Conservation (phyloP, 2,329 filamentous ascomycete species). For the Didymella glomerata region DNA sequence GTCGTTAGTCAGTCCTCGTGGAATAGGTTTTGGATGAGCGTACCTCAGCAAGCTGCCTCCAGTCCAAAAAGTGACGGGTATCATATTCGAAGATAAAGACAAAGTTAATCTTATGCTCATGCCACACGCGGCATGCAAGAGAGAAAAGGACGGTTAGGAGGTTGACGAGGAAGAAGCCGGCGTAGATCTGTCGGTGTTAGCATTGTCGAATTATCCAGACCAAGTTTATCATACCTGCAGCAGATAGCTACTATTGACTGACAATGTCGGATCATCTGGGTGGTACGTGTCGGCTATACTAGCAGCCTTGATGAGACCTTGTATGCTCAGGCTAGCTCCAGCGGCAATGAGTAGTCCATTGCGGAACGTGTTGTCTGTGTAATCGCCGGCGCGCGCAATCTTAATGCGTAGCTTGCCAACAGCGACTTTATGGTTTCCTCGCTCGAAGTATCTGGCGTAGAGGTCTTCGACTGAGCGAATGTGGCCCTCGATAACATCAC, state of each 20-base stretch:
- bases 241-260: slow-evolving; percentile 59
- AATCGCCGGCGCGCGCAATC: slow-evolving; percentile 65
- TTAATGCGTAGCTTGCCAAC: slow-evolving; percentile 84
- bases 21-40: slow-evolving; percentile 18
- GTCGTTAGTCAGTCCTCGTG: slow-evolving; percentile 18
- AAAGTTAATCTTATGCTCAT: slow-evolving; percentile 88
- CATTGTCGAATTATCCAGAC: no score
- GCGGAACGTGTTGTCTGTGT: slow-evolving; percentile 66
- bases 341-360: slow-evolving; percentile 60
- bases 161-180: slow-evolving; percentile 86
- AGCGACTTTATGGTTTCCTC: slow-evolving; percentile 90
- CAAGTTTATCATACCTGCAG: slow-evolving; percentile 63
- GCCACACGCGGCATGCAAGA: slow-evolving; percentile 84
- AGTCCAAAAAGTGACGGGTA: slow-evolving; percentile 83
- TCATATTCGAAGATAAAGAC: slow-evolving; percentile 97
- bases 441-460: slow-evolving; percentile 93
- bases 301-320: slow-evolving; percentile 54
- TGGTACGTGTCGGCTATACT: slow-evolving; percentile 38
- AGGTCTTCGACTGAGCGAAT: slow-evolving; percentile 86
- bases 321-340: slow-evolving; percentile 55
- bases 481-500: slow-evolving; percentile 81
- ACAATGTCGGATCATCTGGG: slow-evolving; percentile 31
- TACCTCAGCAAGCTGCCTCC: slow-evolving; percentile 82
- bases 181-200: slow-evolving; percentile 74
- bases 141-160: slow-evolving; percentile 85